Base-by-base conservation (phyloP, 352 stramenopile species). In the Phytophthora vignae region DNA sequence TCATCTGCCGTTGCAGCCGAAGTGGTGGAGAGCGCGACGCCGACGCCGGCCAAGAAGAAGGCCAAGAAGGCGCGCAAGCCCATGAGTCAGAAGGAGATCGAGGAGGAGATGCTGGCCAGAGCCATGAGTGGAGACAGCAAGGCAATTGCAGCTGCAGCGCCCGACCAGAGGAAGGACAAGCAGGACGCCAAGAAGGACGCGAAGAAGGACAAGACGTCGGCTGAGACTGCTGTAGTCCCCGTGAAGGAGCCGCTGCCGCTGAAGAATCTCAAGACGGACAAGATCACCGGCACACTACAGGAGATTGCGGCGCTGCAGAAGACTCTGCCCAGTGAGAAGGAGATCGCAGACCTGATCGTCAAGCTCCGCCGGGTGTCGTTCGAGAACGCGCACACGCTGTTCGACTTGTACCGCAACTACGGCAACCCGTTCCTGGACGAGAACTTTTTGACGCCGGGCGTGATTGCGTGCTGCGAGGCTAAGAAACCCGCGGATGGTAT, bases 391-490 rank as follows among this genome's bases (percentile, higher is more conserved):
- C 84, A 93, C 61, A 87, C 78, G 60, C 74, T 96, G 31, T 96
- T 96, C 60, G 87, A 96, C 63, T 74, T 96, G 46, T 96, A 95
- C 66, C 87, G 89, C 27, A 94, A 95, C 76, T 94, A 91, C 69
- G 89, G 89, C 44, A 96, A 96, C 62, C 85, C 89, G 60, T 93
- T 86, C 31, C 64, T 96, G 67, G 89, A 95, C 64, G 85, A 94
- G 60, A 89, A 88, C 50, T 96, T 96, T 29, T 69, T 96, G 22
- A 90, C 84, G 1, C 89, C 87, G 1, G 89, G 89, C 10, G 86
- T 96, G n/a, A 52, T 92, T 17, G 87, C 88, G 60, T 96, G 85
- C 55, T 95, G 87, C 42, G 83, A 93, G 19, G 87, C 87, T 12
- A 88, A 92, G 67, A 91, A 93, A 52, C 85, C 89, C 2, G 66